Evolutionary conservation across 2,329 filamentous ascomycete species (phyloP).

Genomic region (Periconia sp.): DNA sequence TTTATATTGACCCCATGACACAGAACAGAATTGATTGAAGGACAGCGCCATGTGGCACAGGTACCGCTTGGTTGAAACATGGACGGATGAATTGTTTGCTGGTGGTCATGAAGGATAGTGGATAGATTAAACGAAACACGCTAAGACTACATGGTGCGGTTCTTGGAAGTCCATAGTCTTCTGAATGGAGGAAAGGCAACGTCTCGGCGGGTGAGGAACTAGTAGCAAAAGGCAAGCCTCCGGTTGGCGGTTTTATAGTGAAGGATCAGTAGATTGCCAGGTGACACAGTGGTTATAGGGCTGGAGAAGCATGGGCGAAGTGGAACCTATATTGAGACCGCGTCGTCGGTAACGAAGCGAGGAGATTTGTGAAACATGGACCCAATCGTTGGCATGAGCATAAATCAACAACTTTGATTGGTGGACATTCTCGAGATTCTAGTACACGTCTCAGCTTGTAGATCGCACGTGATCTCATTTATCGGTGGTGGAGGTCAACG

Average conservation of each 20-base stretch:
- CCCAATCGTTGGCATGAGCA: constrained; percentile 4
- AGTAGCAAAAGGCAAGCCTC: not conserved
- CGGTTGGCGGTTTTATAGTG: constrained; percentile 7
- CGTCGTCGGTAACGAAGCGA: constrained; percentile 3
- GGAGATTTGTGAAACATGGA: constrained; percentile 19
- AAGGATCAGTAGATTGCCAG: constrained; percentile 3
- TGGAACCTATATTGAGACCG: not conserved
- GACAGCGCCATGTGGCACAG: constrained; percentile 13
- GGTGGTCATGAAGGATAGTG: constrained; percentile 32
- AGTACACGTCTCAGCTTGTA: constrained; percentile 19
- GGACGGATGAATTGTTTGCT: constrained; percentile 23
- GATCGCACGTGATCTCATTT: constrained; percentile 27
- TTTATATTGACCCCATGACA: constrained; percentile 13
- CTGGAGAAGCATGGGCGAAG: constrained; percentile 6
- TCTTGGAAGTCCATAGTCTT: constrained; percentile 12
- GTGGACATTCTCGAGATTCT: constrained; percentile 21
- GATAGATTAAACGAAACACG: constrained; percentile 40
- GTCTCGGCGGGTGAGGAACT: constrained; percentile 3
- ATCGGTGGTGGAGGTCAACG: no score
- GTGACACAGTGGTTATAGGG: constrained; percentile 2
- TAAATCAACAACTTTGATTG: constrained; percentile 19
- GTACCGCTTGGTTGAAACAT: constrained; percentile 26
- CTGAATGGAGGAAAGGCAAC: constrained; percentile 12
- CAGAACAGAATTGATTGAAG: no score
- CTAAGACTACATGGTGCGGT: constrained; percentile 22